Percentiles rank a stretch among this genome's conserved stretches.
Conservation (phyloP, 768 basidiomycete species). For the Butyriboletus loyo region DNA sequence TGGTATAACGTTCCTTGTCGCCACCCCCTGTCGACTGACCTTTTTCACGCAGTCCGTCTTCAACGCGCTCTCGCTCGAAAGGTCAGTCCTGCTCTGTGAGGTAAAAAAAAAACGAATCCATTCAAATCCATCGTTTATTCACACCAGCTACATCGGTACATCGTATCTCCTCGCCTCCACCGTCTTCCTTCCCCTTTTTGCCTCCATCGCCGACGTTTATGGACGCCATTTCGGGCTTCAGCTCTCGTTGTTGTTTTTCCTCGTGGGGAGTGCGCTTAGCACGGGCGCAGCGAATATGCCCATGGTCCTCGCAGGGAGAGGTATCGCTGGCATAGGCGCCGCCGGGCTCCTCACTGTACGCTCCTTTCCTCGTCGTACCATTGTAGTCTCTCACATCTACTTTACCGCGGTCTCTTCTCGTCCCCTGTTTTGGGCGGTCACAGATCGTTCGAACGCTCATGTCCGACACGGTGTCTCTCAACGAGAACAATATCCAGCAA, state of each 20-base stretch:
- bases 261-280: conserved; percentile 44
- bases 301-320: conserved; percentile 45
- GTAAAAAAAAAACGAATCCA: neutral
- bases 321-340: conserved; percentile 48
- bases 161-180: conserved; percentile 49
- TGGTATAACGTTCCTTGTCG: neutral
- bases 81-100: conserved; percentile 7
- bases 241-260: conserved; percentile 42
- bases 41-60: conserved; percentile 23
- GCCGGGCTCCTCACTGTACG: conserved; percentile 39
- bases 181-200: conserved; percentile 51
- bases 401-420: neutral
- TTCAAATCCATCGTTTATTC: neutral
- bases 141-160: conserved; percentile 45
- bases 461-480: conserved; percentile 41
- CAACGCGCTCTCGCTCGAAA: conserved; percentile 26
- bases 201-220: conserved; percentile 47
- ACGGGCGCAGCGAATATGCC: conserved; percentile 46
- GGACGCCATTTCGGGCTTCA: conserved; percentile 49
- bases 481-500: conserved; percentile 43
- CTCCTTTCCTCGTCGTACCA: neutral
- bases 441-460: conserved; percentile 43
- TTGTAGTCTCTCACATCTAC: neutral
- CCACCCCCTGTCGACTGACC: neutral
- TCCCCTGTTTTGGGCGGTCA: neutral